Evolutionary conservation across 495 filamentous ascomycete genomes (phyloP).

Genomic region (Aeminium ludgeri): DNA sequence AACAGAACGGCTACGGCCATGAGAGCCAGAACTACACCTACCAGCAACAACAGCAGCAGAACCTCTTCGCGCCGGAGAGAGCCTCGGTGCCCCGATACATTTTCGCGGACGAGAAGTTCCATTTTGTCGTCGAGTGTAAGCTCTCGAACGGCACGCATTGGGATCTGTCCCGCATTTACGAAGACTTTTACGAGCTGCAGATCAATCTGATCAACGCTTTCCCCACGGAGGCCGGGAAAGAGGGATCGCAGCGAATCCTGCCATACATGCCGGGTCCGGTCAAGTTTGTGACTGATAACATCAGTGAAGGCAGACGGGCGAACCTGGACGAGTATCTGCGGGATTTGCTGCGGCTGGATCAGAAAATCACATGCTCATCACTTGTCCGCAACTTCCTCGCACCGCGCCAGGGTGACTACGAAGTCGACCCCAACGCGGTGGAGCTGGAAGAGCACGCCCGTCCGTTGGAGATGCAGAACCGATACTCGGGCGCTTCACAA

Average conservation of each 20-base stretch:
- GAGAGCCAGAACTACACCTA: conserved; percentile 30
- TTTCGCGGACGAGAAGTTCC: conserved; percentile 95
- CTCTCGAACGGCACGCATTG: conserved; percentile 85
- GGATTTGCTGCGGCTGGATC: conserved; percentile 65
- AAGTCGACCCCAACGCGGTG: conserved; percentile 44
- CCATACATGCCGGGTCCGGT: conserved; percentile 99
- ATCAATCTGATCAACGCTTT: conserved; percentile 89
- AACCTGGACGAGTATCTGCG: conserved; percentile 92
- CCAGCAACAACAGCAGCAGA: conserved; percentile 20
- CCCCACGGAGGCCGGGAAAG: conserved; percentile 76
- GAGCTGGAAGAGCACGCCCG: conserved; percentile 18
- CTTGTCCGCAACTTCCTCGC: conserved; percentile 81
- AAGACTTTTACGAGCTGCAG: conserved; percentile 98
- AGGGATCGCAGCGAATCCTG: conserved; percentile 56
- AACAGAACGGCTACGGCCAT: conserved; percentile 28
- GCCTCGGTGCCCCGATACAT: conserved; percentile 86
- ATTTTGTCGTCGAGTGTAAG: conserved; percentile 87
- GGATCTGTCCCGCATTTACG: conserved; percentile 85
- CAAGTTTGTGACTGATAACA: conserved; percentile 92
- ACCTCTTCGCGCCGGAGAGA: conserved; percentile 39
- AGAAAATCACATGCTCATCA: conserved; percentile 64
- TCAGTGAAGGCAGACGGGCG: conserved; percentile 78
- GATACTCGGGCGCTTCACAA: conserved; percentile 10
- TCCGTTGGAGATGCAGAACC: conserved; percentile 6
- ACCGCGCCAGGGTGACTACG: conserved; percentile 78